Conservation (phyloP, 495 filamentous ascomycete genomes). For the Physcia stellaris region DNA sequence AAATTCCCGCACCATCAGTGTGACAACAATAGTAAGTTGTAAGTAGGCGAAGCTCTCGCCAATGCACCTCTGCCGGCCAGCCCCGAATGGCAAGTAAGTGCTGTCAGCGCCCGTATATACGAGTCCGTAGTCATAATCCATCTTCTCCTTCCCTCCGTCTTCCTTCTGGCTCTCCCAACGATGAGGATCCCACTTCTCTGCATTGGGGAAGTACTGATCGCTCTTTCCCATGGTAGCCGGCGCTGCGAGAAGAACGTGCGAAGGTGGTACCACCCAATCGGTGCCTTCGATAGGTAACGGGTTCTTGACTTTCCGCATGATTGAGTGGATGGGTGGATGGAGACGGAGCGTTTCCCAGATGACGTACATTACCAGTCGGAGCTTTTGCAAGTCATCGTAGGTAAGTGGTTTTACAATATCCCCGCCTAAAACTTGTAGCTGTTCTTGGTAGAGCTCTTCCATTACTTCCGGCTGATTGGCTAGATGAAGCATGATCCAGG, state of each 20-base stretch:
- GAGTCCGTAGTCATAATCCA: constrained; percentile 34
- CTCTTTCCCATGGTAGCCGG: constrained; percentile 34
- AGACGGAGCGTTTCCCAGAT: constrained; percentile 50
- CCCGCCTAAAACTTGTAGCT: constrained; percentile 33
- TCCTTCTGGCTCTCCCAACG: constrained; percentile 27
- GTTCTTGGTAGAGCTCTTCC: constrained; percentile 46
- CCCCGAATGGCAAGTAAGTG: constrained; percentile 43
- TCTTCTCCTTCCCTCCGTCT: constrained; percentile 28
- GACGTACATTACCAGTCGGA: constrained; percentile 42
- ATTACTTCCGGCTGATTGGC: constrained; percentile 40
- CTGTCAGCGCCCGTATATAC: constrained; percentile 39
- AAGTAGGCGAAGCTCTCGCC: constrained; percentile 44
- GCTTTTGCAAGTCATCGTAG: constrained; percentile 36
- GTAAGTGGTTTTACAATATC: constrained; percentile 36
- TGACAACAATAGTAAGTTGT: constrained; percentile 33
- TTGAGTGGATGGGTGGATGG: constrained; percentile 50
- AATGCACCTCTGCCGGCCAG: constrained; percentile 42
- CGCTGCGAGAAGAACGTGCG: constrained; percentile 34
- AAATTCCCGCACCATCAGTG: constrained; percentile 33
- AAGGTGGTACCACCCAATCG: constrained; percentile 31
- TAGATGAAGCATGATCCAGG: constrained; percentile 48
- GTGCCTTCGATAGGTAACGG: constrained; percentile 27
- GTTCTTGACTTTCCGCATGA: constrained; percentile 47
- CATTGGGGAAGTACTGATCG: constrained; percentile 30
- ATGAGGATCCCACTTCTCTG: constrained; percentile 37